Conservation (phyloP, 129 eudicot species). For the Tagetes erecta region DNA sequence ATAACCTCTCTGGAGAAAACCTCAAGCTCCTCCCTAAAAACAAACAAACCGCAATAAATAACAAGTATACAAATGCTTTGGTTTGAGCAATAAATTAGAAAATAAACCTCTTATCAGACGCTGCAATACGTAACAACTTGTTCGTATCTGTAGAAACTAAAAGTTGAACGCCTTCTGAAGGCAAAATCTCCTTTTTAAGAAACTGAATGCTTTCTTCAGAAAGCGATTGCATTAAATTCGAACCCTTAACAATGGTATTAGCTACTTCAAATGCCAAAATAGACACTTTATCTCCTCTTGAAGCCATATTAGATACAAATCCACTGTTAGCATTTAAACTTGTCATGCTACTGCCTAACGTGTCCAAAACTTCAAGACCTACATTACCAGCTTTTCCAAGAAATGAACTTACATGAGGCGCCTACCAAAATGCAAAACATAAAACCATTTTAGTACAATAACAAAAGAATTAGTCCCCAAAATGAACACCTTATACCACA, state of each 20-base stretch:
- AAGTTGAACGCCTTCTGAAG: slow-evolving; percentile 76
- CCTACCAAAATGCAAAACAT: slow-evolving; percentile 43
- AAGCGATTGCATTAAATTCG: slow-evolving; percentile 77
- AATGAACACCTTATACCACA: no score
- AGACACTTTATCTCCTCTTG: slow-evolving; percentile 81
- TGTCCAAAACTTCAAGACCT: slow-evolving; percentile 78
- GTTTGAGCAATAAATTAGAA: neutral
- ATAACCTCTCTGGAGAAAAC: slow-evolving; percentile 83
- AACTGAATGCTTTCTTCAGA: slow-evolving; percentile 74
- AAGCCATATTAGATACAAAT: slow-evolving; percentile 68
- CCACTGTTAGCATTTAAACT: slow-evolving; percentile 72
- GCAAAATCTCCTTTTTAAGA: slow-evolving; percentile 67
- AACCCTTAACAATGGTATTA: slow-evolving; percentile 83
- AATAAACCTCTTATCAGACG: slow-evolving; percentile 85
- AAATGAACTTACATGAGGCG: slow-evolving; percentile 72
- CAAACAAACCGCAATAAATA: slow-evolving; percentile 5
- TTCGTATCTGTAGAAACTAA: slow-evolving; percentile 84
- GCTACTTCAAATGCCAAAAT: slow-evolving; percentile 94
- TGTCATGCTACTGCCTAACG: slow-evolving; percentile 84
- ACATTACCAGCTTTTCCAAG: slow-evolving; percentile 81
- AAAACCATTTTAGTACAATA: neutral
- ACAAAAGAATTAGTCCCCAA: neutral
- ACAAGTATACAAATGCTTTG: neutral
- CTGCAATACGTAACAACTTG: slow-evolving; percentile 75
- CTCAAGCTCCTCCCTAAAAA: slow-evolving; percentile 74